Conservation (phyloP, 257 asterid species). For the Fraxinus cuspidata region DNA sequence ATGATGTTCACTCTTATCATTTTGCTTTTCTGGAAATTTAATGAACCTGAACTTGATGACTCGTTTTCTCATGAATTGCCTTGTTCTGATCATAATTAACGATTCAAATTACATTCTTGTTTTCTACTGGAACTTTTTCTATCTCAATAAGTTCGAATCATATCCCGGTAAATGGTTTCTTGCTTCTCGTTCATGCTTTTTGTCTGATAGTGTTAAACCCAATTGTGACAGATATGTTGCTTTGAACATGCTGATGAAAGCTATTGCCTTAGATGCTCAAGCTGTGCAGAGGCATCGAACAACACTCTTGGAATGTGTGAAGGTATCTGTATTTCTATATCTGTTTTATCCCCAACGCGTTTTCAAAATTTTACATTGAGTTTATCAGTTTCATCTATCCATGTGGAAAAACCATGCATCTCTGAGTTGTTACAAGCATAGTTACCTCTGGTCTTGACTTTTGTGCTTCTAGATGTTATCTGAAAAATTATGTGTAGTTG, state of each 20-base stretch:
- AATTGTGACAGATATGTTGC: constrained; percentile 84
- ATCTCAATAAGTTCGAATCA: constrained; percentile 19
- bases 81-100: constrained; percentile 7
- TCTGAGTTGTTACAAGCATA: constrained; percentile 7
- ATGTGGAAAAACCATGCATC: constrained; percentile 14
- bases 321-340: constrained; percentile 49
- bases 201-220: constrained; percentile 31
- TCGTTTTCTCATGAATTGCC: constrained; percentile 7
- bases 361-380: constrained; percentile 2
- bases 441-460: constrained; percentile 10
- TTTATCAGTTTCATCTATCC: constrained; percentile 21
- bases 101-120: constrained; percentile 20
- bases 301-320: constrained; percentile 94
- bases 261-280: constrained; percentile 86
- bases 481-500: constrained; percentile 1
- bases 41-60: constrained; percentile 12
- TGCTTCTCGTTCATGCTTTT: constrained; percentile 27
- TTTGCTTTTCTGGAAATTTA: not conserved
- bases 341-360: not conserved
- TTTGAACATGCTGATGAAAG: constrained; percentile 96
- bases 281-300: constrained; percentile 99
- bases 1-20: not conserved
- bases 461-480: constrained; percentile 13
- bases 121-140: constrained; percentile 6
- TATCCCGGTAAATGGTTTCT: constrained; percentile 9